phyloP scores from a whole-genome alignment of 1,139 yeast species.

The Lodderomyces margitis region DNA sequence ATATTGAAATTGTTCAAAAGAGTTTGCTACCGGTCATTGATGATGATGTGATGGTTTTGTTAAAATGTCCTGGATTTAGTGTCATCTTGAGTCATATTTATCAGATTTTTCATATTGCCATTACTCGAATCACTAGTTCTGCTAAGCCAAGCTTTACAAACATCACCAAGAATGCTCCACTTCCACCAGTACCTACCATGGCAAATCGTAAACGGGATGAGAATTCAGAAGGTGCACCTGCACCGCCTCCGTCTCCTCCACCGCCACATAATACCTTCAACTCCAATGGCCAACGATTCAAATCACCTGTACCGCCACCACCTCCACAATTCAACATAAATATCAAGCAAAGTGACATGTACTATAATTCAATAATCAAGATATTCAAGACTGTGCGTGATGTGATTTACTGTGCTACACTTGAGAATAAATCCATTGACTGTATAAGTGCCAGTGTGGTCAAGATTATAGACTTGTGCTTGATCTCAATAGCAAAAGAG shows the following conservation, averaged over 20 bases:
- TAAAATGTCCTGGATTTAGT: constrained; percentile 35
- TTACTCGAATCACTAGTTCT: constrained; percentile 27
- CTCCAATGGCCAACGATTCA: neutral
- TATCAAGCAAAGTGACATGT: constrained; percentile 28
- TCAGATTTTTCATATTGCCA: constrained; percentile 37
- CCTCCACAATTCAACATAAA: constrained; percentile 14
- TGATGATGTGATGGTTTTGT: constrained; percentile 12
- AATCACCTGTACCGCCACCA: constrained; percentile 10
- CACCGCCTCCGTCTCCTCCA: neutral
- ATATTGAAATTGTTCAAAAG: constrained; percentile 26
- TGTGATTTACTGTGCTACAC: constrained; percentile 26
- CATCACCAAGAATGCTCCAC: neutral
- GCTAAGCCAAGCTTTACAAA: neutral
- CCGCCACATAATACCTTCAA: neutral
- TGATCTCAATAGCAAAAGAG: constrained; percentile 37
- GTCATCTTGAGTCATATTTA: constrained; percentile 37
- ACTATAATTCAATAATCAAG: constrained; percentile 39
- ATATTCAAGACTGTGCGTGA: constrained; percentile 48
- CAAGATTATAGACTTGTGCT: constrained; percentile 28
- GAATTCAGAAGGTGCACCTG: neutral
- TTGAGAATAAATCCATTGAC: constrained; percentile 11
- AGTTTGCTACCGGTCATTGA: constrained; percentile 8
- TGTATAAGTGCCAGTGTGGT: constrained; percentile 20
- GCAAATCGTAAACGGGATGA: neutral
- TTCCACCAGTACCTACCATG: constrained; percentile 1